phyloP scores from a whole-genome alignment of 116 monocot species.

The Papilionanthe hybrid region DNA sequence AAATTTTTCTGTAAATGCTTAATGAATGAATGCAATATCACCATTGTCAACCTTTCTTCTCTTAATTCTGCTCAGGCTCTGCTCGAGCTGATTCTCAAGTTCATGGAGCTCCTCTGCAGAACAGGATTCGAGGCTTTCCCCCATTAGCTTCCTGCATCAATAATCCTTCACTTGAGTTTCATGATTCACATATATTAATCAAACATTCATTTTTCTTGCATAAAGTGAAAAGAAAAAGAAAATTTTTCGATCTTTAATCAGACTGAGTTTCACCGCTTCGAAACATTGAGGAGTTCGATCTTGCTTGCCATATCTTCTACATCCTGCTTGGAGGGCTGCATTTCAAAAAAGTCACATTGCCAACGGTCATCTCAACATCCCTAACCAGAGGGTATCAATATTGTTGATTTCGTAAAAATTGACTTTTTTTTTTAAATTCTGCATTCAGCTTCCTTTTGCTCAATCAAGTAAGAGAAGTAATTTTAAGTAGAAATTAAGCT shows the following conservation, averaged over 20 bases:
- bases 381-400: too few species aligned
- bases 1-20: too few species aligned
- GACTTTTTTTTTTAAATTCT: too few species aligned
- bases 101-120: conserved; percentile 49
- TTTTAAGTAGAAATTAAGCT: too few species aligned
- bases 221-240: background rate
- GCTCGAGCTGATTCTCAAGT: conserved; percentile 44
- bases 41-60: conserved; percentile 31
- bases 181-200: background rate
- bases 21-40: background rate
- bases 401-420: too few species aligned
- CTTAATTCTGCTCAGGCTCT: conserved; percentile 40
- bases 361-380: background rate
- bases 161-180: background rate
- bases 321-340: conserved; percentile 52
- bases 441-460: too few species aligned
- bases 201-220: background rate
- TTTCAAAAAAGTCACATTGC: background rate
- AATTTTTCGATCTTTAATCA: background rate
- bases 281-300: conserved; percentile 47
- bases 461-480: too few species aligned
- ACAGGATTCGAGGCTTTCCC: conserved; percentile 48
- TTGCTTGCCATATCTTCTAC: conserved; percentile 34
- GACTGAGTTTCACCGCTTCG: conserved; percentile 22
- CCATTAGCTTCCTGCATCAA: conserved; percentile 47